phyloP scores from a whole-genome alignment of 331 rosid species.

The Malus hybrid region DNA sequence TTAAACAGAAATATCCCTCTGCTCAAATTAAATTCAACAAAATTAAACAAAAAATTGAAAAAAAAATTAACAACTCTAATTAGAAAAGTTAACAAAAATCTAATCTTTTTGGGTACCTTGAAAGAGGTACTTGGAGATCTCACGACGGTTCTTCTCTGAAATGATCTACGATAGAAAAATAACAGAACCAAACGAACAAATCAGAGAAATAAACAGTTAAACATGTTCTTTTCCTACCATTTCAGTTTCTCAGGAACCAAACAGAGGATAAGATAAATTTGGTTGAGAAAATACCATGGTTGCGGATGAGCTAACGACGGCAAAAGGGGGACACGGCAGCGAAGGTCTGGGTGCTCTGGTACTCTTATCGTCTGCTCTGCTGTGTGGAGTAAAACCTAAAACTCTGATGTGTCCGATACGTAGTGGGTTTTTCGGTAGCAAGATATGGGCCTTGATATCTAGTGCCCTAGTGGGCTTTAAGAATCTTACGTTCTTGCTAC shows the following conservation, averaged over 20 bases:
- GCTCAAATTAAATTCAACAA: neutral
- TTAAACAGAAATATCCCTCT: slow-evolving; percentile 61
- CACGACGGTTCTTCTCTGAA: slow-evolving; percentile 76
- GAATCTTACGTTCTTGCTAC: neutral
- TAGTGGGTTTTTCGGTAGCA: neutral
- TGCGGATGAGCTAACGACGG: neutral
- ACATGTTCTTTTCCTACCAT: neutral
- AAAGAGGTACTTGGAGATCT: slow-evolving; percentile 91
- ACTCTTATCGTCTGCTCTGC: neutral
- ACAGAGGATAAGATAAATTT: neutral
- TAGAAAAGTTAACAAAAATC: neutral
- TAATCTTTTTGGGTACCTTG: slow-evolving; percentile 41
- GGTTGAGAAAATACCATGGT: slow-evolving; percentile 6
- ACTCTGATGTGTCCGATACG: neutral
- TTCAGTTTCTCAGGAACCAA: neutral
- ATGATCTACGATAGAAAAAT: slow-evolving; percentile 45
- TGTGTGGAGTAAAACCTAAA: slow-evolving; percentile 2
- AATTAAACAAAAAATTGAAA: neutral
- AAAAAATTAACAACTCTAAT: neutral
- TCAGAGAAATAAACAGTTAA: neutral
- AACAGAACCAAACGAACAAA: neutral
- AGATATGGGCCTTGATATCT: neutral
- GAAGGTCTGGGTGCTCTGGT: neutral
- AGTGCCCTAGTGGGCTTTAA: neutral
- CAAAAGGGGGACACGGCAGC: neutral